Conservation (phyloP, 768 basidiomycete species). For the Gloeostereum incarnatum region DNA sequence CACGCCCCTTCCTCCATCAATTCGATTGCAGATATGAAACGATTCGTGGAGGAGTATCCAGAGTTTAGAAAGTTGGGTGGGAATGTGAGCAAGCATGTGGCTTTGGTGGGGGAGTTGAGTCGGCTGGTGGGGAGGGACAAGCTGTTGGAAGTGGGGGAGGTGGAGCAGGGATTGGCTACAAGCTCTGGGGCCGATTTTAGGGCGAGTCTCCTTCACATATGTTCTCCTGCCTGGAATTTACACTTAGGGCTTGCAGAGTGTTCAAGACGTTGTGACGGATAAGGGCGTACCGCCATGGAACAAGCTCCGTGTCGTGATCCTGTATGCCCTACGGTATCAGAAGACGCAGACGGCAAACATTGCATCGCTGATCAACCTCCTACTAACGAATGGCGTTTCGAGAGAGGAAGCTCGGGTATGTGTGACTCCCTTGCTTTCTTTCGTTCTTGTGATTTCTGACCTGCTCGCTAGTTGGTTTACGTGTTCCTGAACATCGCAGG, state of each 20-base stretch:
- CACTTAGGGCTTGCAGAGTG: conserved; percentile 57
- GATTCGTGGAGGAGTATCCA: conserved; percentile 95
- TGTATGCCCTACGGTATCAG: conserved; percentile 93
- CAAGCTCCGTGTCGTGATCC: conserved; percentile 84
- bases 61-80: conserved; percentile 95
- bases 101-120: conserved; percentile 92
- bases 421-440: conserved; percentile 11
- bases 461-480: conserved; percentile 68
- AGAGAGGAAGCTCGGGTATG: conserved; percentile 68
- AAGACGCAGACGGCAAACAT: conserved; percentile 81
- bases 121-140: conserved; percentile 81
- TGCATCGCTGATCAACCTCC: conserved; percentile 62
- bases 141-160: conserved; percentile 83
- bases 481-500: conserved; percentile 89
- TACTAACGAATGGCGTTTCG: conserved; percentile 67
- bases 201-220: conserved; percentile 45
- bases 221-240: too few species aligned
- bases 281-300: conserved; percentile 61
- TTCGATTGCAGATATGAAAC: conserved; percentile 95
- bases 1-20: conserved; percentile 77
- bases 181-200: conserved; percentile 85
- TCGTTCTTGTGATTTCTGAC: conserved; percentile 6
- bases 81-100: conserved; percentile 98
- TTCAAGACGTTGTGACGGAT: conserved; percentile 71
- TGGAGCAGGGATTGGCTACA: conserved; percentile 93